Evolutionary conservation across 371 early-diverging fungal genomes (phyloP).

Genomic region (Mucor circinelloides): DNA sequence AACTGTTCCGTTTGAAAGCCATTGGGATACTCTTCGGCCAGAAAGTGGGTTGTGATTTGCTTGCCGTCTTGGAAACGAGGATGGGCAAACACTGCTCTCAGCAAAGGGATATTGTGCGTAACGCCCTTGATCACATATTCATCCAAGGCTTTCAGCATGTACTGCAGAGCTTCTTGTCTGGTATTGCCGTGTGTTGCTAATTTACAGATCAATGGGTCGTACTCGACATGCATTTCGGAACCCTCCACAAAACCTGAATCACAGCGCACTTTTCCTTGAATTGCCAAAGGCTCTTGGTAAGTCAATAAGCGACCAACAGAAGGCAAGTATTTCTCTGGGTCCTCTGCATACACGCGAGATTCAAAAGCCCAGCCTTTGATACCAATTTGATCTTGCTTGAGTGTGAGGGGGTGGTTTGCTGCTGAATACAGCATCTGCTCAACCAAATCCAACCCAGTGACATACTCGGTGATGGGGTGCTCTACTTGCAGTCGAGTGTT

Average conservation of each 20-base stretch:
- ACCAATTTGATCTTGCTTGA: slow-evolving; percentile 62
- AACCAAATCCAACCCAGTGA: slow-evolving; percentile 93
- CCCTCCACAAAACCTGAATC: slow-evolving; percentile 70
- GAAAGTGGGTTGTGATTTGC: slow-evolving; percentile 82
- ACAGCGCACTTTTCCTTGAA: slow-evolving; percentile 27
- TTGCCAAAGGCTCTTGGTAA: slow-evolving; percentile 31
- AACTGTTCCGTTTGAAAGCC: slow-evolving; percentile 84
- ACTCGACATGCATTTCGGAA: slow-evolving; percentile 82
- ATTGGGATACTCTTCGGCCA: slow-evolving; percentile 89
- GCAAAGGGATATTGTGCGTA: slow-evolving; percentile 93
- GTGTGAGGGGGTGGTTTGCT: slow-evolving; percentile 61
- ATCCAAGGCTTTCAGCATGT: slow-evolving; percentile 86
- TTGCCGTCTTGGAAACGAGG: slow-evolving; percentile 78
- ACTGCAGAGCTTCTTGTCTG: slow-evolving; percentile 74
- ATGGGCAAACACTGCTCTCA: slow-evolving; percentile 86
- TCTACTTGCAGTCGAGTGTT: slow-evolving; percentile 93
- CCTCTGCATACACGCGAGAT: slow-evolving; percentile 90
- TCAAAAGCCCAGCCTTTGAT: slow-evolving; percentile 86
- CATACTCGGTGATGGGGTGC: slow-evolving; percentile 97
- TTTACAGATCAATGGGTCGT: slow-evolving; percentile 89
- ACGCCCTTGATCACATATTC: slow-evolving; percentile 92
- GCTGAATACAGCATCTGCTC: slow-evolving; percentile 88
- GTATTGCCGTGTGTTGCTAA: slow-evolving; percentile 84
- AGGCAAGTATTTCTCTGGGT: slow-evolving; percentile 86
- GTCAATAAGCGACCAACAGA: slow-evolving; percentile 77